A percentile compares a stretch with the other conserved stretches of the same genome.
phyloP scores from a whole-genome alignment of 768 basidiomycete genomes.

The Lyophyllum atratum region DNA sequence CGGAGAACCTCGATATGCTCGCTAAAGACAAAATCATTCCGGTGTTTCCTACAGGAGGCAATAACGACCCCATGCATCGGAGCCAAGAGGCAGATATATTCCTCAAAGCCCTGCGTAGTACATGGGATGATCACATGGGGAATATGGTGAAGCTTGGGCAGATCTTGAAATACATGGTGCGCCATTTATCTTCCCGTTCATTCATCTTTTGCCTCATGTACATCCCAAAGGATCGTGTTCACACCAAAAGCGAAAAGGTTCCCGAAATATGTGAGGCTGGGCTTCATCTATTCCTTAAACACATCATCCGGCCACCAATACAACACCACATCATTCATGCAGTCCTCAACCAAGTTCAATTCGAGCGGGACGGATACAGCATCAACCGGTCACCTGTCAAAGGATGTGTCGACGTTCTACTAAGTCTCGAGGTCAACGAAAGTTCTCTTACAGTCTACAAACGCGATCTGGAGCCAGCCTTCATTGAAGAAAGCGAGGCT shows the following conservation, averaged over 20 bases:
- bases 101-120: conserved; percentile 76
- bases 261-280: conserved; percentile 85
- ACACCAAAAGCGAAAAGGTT: conserved; percentile 72
- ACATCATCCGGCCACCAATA: conserved; percentile 81
- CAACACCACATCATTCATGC: conserved; percentile 79
- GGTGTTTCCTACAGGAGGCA: conserved; percentile 74
- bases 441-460: conserved; percentile 71
- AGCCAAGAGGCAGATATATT: conserved; percentile 85
- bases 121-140: conserved; percentile 93
- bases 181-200: conserved; percentile 20
- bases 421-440: conserved; percentile 59
- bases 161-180: conserved; percentile 95
- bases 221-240: conserved; percentile 81
- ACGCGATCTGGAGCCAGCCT: conserved; percentile 78
- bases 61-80: conserved; percentile 68
- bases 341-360: conserved; percentile 83
- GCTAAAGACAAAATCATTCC: conserved; percentile 78
- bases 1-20: conserved; percentile 80
- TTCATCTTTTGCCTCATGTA: not conserved
- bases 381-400: conserved; percentile 92
- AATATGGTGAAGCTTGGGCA: conserved; percentile 89
- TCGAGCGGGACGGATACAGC: conserved; percentile 88
- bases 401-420: conserved; percentile 83
- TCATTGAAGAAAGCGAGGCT: conserved; percentile 72
- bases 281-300: conserved; percentile 76